A percentile compares a stretch with the other conserved stretches of the same genome.
These are phyloP conservation scores for Backusella tuberculispora DNA, from an alignment of 192 early-diverging fungal species.

Conservation along the genomic window DNA sequence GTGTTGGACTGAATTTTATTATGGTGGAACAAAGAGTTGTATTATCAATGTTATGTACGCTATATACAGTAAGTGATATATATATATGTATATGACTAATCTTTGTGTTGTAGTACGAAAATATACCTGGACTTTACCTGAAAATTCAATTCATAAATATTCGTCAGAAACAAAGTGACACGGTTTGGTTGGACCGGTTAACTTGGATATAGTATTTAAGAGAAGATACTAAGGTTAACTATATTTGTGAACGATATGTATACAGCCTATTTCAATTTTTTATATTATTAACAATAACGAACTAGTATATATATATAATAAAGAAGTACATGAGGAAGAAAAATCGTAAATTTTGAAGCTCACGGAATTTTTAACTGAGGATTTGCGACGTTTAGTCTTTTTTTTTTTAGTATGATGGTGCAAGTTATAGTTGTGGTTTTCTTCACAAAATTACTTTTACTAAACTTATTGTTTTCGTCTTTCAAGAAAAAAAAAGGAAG, in stretches of 20 bases:
- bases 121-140: constrained; percentile 32
- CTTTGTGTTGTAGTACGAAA: constrained; percentile 36
- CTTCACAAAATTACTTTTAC: too few species aligned
- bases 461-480: too few species aligned
- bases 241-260: not conserved
- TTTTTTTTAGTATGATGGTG: too few species aligned
- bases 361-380: too few species aligned
- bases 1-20: constrained; percentile 64
- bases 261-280: too few species aligned
- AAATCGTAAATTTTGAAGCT: too few species aligned
- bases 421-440: too few species aligned
- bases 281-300: too few species aligned
- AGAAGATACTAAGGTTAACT: constrained; percentile 16
- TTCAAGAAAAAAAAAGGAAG: too few species aligned
- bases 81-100: not conserved
- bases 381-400: too few species aligned
- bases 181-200: constrained; percentile 14
- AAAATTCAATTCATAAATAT: constrained; percentile 25
- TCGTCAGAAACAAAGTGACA: not conserved
- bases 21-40: constrained; percentile 60
- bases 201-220: constrained; percentile 17
- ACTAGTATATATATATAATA: too few species aligned
- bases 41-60: constrained; percentile 47
- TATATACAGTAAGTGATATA: not conserved
- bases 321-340: too few species aligned